Evolutionary conservation across 2,329 filamentous ascomycete genomes (phyloP).

Genomic region (Monilinia vaccinii-corymbosi): DNA sequence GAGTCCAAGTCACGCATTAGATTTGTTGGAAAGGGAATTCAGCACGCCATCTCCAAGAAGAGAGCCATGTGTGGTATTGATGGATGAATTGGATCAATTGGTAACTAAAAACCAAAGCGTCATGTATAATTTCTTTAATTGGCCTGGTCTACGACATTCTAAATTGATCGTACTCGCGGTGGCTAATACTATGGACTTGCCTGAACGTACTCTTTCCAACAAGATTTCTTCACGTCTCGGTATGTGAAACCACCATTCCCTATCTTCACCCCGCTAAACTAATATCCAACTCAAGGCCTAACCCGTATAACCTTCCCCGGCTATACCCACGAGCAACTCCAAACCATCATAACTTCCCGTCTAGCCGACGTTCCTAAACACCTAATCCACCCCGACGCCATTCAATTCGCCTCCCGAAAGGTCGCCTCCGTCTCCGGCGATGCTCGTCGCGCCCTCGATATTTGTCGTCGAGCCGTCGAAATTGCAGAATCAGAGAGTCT

Average conservation of each 20-base stretch:
- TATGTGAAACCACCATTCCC: not conserved
- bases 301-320: conserved; percentile 95
- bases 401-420: conserved; percentile 94
- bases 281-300: conserved; percentile 41
- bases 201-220: conserved; percentile 91
- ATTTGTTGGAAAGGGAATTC: conserved; percentile 87
- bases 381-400: conserved; percentile 84
- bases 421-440: conserved; percentile 95
- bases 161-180: conserved; percentile 93
- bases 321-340: conserved; percentile 93
- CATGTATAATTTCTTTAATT: conserved; percentile 99
- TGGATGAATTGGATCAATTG: conserved; percentile 97
- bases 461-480: conserved; percentile 90
- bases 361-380: conserved; percentile 79
- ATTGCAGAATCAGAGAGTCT: conserved; percentile 69
- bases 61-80: conserved; percentile 91
- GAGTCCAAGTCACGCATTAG: conserved; percentile 81
- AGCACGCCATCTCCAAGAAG: conserved; percentile 81
- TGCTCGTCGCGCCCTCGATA: conserved; percentile 83
- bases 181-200: conserved; percentile 97
- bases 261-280: conserved; percentile 11
- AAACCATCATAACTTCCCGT: conserved; percentile 94
- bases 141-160: conserved; percentile 86
- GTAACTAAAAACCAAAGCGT: conserved; percentile 99
- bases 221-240: conserved; percentile 89